phyloP scores from a whole-genome alignment of 768 basidiomycete species.

The Rhizopogon vesiculosus region DNA sequence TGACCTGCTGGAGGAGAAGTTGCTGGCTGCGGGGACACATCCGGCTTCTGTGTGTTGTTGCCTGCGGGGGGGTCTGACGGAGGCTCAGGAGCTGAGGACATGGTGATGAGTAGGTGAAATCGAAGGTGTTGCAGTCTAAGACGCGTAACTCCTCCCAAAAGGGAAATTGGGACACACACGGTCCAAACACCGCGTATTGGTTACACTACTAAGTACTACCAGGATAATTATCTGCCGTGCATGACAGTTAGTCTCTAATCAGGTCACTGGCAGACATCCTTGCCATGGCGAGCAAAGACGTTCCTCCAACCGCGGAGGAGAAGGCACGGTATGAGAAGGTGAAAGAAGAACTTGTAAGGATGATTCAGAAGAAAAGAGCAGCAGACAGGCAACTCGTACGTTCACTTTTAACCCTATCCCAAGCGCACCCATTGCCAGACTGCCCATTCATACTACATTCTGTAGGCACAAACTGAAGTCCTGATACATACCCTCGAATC shows the following conservation, averaged over 20 bases:
- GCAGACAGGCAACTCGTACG: slow-evolving; percentile 76
- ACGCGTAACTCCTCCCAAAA: slow-evolving; percentile 26
- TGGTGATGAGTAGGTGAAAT: slow-evolving; percentile 11
- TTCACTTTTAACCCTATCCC: slow-evolving; percentile 1
- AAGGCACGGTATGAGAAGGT: slow-evolving; percentile 66
- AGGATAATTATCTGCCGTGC: not conserved
- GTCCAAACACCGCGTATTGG: not conserved
- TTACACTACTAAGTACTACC: not conserved
- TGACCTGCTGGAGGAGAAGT: slow-evolving; percentile 30
- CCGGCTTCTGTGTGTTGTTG: slow-evolving; percentile 43
- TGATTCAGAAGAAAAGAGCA: slow-evolving; percentile 68
- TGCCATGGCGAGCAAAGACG: slow-evolving; percentile 35
- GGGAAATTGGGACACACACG: slow-evolving; percentile 9
- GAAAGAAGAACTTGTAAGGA: slow-evolving; percentile 70
- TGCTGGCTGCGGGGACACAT: slow-evolving; percentile 31
- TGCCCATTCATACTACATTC: not conserved
- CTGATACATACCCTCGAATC: slow-evolving; percentile 78
- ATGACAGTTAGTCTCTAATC: not conserved
- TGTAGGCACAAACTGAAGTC: slow-evolving; percentile 70
- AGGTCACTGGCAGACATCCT: not conserved
- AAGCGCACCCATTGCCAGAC: not conserved
- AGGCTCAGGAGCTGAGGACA: slow-evolving; percentile 55
- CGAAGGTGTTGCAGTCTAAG: not conserved
- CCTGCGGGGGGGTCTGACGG: slow-evolving; percentile 46
- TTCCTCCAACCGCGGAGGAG: slow-evolving; percentile 54